phyloP scores from a whole-genome alignment of 768 basidiomycete genomes.

The Leccinum obscurum region DNA sequence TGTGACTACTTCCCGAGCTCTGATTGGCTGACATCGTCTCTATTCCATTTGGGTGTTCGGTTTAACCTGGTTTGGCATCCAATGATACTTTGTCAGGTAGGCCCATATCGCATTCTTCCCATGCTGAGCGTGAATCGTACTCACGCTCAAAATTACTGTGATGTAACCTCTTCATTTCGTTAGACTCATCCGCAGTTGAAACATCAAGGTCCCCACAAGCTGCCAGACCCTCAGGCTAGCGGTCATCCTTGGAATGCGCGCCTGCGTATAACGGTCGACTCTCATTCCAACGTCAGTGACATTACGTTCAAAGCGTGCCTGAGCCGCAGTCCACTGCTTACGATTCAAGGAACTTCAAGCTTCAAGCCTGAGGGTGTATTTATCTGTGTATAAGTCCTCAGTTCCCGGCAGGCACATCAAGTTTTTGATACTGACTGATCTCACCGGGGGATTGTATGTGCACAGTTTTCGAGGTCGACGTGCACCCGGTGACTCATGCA shows the following conservation, averaged over 20 bases:
- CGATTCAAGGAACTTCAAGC: background rate
- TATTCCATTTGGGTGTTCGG: too few species aligned
- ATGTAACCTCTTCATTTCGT: background rate
- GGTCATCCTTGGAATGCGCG: background rate
- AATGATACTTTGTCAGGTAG: background rate
- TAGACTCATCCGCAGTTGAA: background rate
- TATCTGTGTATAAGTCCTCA: background rate
- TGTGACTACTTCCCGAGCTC: background rate
- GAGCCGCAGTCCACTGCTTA: background rate
- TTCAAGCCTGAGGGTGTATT: background rate
- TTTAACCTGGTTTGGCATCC: too few species aligned
- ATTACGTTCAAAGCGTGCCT: background rate
- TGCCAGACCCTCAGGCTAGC: background rate
- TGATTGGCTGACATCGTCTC: too few species aligned
- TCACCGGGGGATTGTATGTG: too few species aligned
- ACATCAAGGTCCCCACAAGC: background rate
- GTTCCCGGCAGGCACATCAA: too few species aligned
- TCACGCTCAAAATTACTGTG: background rate
- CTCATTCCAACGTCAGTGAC: background rate
- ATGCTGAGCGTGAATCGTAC: background rate
- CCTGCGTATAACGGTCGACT: too few species aligned
- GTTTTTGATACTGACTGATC: too few species aligned
- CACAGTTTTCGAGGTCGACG: too few species aligned
- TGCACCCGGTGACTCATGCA: too few species aligned
- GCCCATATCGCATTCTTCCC: too few species aligned